Base-by-base conservation (phyloP, 2,329 filamentous ascomycete genomes). In the Trichophaea hybrida region DNA sequence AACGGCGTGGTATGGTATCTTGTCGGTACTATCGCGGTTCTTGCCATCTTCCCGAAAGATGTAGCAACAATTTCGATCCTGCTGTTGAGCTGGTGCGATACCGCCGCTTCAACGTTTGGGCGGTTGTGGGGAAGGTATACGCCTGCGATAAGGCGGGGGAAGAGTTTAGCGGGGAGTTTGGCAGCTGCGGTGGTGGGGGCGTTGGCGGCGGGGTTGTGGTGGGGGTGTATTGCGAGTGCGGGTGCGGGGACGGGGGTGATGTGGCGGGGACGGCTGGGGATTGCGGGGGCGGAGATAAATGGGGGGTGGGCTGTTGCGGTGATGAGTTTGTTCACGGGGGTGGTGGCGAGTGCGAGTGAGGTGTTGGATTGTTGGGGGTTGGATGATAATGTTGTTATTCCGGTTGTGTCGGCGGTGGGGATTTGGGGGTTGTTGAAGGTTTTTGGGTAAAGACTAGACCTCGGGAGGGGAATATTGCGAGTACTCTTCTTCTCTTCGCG, bases 1-100 rank as follows among this genome's bases (percentile, higher is more conserved):
- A 98, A 98, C 71, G 93, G 93, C 56, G 91, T 97, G 67, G 94
- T 98, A 66, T 96, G 87, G 77, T 98, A 97, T 73, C 81, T 98
- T 7, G 80, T 96, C 6, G 93, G 93, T 59, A 84, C 89, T 33
- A 96, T 89, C 82, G 78, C 83, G 35, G 88, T 91, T 13, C 80
- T 97, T 66, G 81, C 81, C 66, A 88, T 88, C 71, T 88, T 94
- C 72, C 88, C 90, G 64, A 98, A 97, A 74, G 93, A 98, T 69
- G 80, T 98, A 31, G 89, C 85, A 6, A 85, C 94, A 53, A 85
- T 97, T 76, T 84, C 86, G 62, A 85, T 97, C 48, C 76, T 98
- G 68, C 79, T 98, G 44, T 80, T 98, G 31, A 94, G 87, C 70
- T 98, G 93, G 93, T 98, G 93, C 73, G 93, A 98, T 72, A 97